Base-by-base conservation (phyloP, 805 yeast species). In the Metahyphopichia silvanorum region DNA sequence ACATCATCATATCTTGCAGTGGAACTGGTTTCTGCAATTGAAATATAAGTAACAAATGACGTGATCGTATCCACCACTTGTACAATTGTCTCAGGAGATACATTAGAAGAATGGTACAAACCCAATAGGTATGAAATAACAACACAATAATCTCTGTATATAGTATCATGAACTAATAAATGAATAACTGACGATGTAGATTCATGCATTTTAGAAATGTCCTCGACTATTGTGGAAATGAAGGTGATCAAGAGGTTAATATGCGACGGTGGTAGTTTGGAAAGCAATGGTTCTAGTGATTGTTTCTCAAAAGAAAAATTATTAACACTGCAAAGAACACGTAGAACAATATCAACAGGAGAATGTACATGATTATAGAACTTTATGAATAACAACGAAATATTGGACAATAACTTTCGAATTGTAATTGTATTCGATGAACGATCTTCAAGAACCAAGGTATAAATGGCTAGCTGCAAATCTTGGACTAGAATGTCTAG, bases 391-490 rank as follows among this genome's bases (percentile, higher is more conserved):
- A 76, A 47, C 21, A 75, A 48, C 3, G 79, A 65, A 19, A 80
- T 44, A 30, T 77, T 72, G 5, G 83, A 71, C 32, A 82, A 53
- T 32, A 83, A 51, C 46, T 84, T 84, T 37, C 66, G 71, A 16
- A 76, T 54, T n/a, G 82, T 74, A 43, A 79, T 39, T 22, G 43
- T 21, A 27, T 47, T 49, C 7, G 32, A 28, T 3, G 42, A n/a
- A n/a, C n/a, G n/a, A n/a, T n/a, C n/a, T n/a, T n/a, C n/a, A n/a
- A n/a, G n/a, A n/a, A n/a, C n/a, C n/a, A n/a, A n/a, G n/a, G 13
- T 27, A 27, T n/a, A 27, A 13, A 27, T 27, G 30, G 18, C 21
- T n/a, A n/a, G 16, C 18, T 27, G 30, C 10, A 27, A 8, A 20
- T 43, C 43, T 29, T 34, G 22, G 11, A 38, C 33, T 16, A 33